Evolutionary conservation across 495 filamentous ascomycete genomes (phyloP).

Genomic region (Aspergillus coremiiformis): DNA sequence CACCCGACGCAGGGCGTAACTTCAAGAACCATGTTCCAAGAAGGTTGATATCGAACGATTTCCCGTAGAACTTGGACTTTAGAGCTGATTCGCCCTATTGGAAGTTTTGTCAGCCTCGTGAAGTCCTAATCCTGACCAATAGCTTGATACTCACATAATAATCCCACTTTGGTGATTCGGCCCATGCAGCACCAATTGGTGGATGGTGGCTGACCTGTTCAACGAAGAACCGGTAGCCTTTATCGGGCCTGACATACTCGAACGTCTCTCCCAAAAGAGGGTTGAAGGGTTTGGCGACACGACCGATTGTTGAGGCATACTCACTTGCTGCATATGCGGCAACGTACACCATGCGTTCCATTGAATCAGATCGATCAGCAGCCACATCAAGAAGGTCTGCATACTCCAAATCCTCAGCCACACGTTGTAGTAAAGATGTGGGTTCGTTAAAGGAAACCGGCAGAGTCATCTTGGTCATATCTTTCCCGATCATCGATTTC

Average conservation of each 20-base stretch:
- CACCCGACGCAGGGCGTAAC: constrained; percentile 68
- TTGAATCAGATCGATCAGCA: constrained; percentile 74
- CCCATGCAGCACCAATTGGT: constrained; percentile 87
- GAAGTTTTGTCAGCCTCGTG: constrained; percentile 8
- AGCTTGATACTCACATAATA: constrained; percentile 58
- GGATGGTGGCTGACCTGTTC: constrained; percentile 99
- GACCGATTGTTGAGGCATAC: constrained; percentile 92
- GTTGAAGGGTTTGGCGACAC: constrained; percentile 97
- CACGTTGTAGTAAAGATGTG: constrained; percentile 91
- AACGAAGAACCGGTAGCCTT: constrained; percentile 95
- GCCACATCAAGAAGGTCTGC: constrained; percentile 87
- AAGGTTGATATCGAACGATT: constrained; percentile 93
- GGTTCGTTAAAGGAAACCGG: constrained; percentile 99
- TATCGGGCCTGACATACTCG: constrained; percentile 91
- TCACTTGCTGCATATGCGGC: constrained; percentile 92
- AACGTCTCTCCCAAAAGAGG: constrained; percentile 94
- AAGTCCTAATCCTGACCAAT: not conserved
- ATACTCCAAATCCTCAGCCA: constrained; percentile 97
- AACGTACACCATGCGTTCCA: constrained; percentile 93
- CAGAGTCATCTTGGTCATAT: constrained; percentile 99
- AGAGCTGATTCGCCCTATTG: constrained; percentile 81
- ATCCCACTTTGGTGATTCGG: constrained; percentile 89
- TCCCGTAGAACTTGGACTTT: constrained; percentile 95
- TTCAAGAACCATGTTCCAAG: constrained; percentile 95
- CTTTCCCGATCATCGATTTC: constrained; percentile 99